These are phyloP conservation scores for Alnus rubra DNA, from an alignment of 306 rosid genomes.

Conservation along the genomic window DNA sequence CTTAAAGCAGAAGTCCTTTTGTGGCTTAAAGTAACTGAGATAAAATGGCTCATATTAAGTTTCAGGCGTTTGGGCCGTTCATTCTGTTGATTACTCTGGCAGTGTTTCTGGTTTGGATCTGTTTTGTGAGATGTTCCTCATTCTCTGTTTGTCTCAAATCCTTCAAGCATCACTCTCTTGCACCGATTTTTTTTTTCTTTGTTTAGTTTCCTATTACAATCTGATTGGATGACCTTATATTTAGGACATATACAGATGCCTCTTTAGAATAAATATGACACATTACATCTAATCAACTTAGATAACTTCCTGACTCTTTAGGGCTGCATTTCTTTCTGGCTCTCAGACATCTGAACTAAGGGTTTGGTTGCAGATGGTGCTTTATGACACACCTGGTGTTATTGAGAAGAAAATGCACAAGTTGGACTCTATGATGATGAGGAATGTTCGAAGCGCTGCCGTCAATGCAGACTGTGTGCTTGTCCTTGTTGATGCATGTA, in stretches of 20 bases:
- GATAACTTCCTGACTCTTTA: constrained; percentile 5
- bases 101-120: background rate
- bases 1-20: background rate
- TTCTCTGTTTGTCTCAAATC: background rate
- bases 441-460: constrained; percentile 85
- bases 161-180: background rate
- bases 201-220: background rate
- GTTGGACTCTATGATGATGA: constrained; percentile 98
- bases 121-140: background rate
- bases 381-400: constrained; percentile 96
- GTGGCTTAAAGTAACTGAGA: background rate
- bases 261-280: background rate
- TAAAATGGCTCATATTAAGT: background rate
- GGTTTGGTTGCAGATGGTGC: constrained; percentile 68
- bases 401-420: constrained; percentile 89
- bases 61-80: background rate
- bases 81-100: background rate
- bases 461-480: constrained; percentile 88
- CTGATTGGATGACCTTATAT: background rate
- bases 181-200: background rate
- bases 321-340: constrained; percentile 9
- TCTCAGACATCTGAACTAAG: constrained; percentile 24
- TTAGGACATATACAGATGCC: background rate
- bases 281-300: background rate
- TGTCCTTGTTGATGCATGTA: constrained; percentile 96